Conservation (phyloP, 768 basidiomycete species). For the Termitomyces sp. region DNA sequence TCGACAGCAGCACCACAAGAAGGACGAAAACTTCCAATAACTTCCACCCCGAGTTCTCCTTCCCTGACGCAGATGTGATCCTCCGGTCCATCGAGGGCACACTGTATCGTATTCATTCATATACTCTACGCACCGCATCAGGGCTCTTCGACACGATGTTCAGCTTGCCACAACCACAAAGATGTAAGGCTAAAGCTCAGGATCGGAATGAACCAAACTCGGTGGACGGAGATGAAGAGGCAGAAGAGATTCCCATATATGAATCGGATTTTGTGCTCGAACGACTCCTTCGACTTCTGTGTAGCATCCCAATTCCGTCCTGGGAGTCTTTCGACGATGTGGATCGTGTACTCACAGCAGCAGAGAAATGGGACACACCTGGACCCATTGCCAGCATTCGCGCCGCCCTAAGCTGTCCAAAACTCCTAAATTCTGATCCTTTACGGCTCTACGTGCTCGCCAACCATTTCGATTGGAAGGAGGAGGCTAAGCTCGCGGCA, state of each 20-base stretch:
- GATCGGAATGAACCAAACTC: background rate
- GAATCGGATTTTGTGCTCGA: conserved; percentile 46
- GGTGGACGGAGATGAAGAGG: conserved; percentile 7
- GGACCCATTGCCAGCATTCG: conserved; percentile 57
- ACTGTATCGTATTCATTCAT: conserved; percentile 52
- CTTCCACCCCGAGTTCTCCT: conserved; percentile 31
- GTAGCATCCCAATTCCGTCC: conserved; percentile 46
- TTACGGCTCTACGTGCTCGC: conserved; percentile 53
- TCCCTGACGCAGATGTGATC: conserved; percentile 31
- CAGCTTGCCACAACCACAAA: conserved; percentile 45
- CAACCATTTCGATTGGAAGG: conserved; percentile 59
- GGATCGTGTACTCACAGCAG: conserved; percentile 52
- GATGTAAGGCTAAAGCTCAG: conserved; percentile 4
- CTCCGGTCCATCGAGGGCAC: conserved; percentile 43
- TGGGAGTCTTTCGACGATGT: conserved; percentile 49
- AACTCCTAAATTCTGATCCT: conserved; percentile 41
- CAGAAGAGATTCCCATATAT: conserved; percentile 31
- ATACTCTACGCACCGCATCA: conserved; percentile 54
- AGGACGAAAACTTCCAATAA: conserved; percentile 4
- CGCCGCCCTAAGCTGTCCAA: conserved; percentile 43
- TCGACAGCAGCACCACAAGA: conserved; percentile 1
- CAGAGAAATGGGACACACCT: conserved; percentile 71
- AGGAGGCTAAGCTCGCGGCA: conserved; percentile 54
- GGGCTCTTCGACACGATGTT: conserved; percentile 63
- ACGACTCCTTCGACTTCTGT: conserved; percentile 53